Conservation (phyloP, 257 asterid genomes). For the Nicotiana noctiflora region DNA sequence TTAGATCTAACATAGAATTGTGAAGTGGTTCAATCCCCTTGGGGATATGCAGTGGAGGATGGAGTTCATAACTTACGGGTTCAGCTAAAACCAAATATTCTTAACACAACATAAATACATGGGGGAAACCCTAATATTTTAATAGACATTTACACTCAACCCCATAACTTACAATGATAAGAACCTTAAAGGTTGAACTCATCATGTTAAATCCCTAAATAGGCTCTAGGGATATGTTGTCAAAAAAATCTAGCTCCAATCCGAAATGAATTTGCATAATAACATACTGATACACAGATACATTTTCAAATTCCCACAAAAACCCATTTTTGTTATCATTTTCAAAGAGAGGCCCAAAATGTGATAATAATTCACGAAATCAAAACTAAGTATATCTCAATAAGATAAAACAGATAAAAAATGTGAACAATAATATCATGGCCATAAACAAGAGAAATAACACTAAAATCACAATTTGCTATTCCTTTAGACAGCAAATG, state of each 20-base stretch:
- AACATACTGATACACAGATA: neutral
- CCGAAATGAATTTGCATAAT: neutral
- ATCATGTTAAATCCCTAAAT: neutral
- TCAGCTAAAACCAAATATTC: neutral
- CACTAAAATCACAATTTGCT: neutral
- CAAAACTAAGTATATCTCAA: neutral
- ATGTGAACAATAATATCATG: neutral
- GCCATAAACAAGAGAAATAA: neutral
- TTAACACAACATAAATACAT: neutral
- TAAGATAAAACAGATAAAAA: neutral
- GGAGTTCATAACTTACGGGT: neutral
- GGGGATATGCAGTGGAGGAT: neutral
- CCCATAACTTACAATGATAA: neutral
- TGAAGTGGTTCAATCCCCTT: neutral
- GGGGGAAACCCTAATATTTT: neutral
- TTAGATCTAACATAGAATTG: neutral
- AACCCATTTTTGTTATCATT: neutral
- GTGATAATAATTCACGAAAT: neutral
- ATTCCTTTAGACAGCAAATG: neutral
- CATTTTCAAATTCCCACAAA: neutral
- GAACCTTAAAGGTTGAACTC: neutral
- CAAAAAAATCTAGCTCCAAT: neutral
- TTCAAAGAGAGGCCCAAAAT: neutral
- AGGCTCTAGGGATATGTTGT: neutral
- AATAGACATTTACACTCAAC: neutral